These are phyloP conservation scores for Fusarium nematophilum DNA, from an alignment of 2,329 filamentous ascomycete species.

Conservation along the genomic window DNA sequence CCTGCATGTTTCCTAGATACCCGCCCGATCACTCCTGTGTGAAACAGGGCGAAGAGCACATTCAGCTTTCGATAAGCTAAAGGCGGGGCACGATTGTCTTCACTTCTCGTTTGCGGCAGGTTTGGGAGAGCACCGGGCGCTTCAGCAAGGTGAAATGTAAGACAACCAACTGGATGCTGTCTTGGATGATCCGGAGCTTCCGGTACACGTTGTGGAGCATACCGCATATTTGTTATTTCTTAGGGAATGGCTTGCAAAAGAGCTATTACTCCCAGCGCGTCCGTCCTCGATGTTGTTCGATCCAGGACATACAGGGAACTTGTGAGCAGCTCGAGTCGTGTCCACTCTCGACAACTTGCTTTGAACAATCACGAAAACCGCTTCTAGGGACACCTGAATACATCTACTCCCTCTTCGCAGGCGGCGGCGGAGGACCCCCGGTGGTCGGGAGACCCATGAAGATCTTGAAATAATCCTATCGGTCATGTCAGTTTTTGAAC, in stretches of 20 bases:
- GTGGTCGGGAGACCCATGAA: constrained; percentile 90
- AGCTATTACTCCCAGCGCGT: not conserved
- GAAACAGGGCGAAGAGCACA: not conserved
- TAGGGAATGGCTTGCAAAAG: constrained; percentile 13
- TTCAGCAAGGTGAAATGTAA: not conserved
- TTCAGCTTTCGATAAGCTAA: constrained; percentile 9
- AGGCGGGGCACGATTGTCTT: not conserved
- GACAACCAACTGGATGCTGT: constrained; percentile 5
- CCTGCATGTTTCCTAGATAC: constrained; percentile 12
- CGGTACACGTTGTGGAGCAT: not conserved
- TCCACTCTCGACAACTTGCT: not conserved
- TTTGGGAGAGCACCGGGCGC: not conserved
- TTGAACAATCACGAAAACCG: too few species aligned
- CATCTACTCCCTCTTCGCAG: constrained; percentile 57
- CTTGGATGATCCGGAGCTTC: constrained; percentile 1
- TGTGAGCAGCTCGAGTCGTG: not conserved
- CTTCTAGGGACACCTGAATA: not conserved
- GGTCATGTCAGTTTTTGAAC: constrained; percentile 3
- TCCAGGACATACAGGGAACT: constrained; percentile 1
- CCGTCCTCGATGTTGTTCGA: not conserved
- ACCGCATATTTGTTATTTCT: not conserved
- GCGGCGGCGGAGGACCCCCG: constrained; percentile 70
- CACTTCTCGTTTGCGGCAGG: not conserved
- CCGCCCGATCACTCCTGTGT: constrained; percentile 2
- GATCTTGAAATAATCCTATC: constrained; percentile 85